phyloP scores from a whole-genome alignment of 1,284 basidiomycete genomes.

The Trichosporon coremiiforme region DNA sequence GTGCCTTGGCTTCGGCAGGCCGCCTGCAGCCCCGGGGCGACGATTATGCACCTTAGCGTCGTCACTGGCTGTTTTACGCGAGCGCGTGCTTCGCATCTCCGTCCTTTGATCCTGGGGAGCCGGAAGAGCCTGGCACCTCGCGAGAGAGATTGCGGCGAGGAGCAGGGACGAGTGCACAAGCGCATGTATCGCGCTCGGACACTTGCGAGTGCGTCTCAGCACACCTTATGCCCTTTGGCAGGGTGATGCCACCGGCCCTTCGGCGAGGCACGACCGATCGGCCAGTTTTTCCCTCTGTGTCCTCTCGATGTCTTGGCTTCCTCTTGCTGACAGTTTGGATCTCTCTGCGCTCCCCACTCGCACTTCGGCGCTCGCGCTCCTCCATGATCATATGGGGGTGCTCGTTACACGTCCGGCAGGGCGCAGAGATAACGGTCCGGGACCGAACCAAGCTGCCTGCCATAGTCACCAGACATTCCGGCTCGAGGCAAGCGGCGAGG shows the following conservation, averaged over 20 bases:
- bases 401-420: no score
- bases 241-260: background rate
- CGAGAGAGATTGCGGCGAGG: background rate
- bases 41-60: background rate
- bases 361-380: background rate
- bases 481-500: no score
- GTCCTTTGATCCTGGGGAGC: background rate
- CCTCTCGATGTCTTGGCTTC: background rate
- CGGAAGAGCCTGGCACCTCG: background rate
- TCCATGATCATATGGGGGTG: no score
- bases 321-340: background rate
- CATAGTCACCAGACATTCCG: background rate
- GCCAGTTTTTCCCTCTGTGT: background rate
- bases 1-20: background rate
- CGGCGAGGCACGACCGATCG: background rate
- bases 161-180: background rate
- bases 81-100: background rate
- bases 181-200: background rate
- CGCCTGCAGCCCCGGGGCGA: no score
- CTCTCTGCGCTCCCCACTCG: background rate
- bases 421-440: background rate
- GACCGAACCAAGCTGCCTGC: background rate
- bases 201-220: background rate
- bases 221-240: no score
- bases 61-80: background rate